A percentile compares a stretch with the other conserved stretches of the same genome.
Evolutionary conservation across 305 asterid genomes (phyloP).

Genomic region (Fraxinus ornus): DNA sequence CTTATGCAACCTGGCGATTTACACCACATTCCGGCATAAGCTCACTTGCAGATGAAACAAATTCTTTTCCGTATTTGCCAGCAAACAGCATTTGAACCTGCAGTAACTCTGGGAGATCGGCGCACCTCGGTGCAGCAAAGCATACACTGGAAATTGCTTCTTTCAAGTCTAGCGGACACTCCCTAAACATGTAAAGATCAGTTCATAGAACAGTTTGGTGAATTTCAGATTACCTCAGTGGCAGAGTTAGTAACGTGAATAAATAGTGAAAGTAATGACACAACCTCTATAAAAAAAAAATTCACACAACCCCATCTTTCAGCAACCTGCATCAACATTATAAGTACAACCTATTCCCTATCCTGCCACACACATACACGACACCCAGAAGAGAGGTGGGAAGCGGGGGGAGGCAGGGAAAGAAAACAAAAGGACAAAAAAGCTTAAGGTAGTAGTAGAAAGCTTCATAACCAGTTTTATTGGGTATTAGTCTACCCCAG

Average conservation of each 20-base stretch:
- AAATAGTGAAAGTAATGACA: background rate
- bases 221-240: background rate
- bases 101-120: conserved; percentile 84
- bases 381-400: background rate
- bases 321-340: background rate
- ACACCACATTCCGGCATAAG: conserved; percentile 98
- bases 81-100: conserved; percentile 78
- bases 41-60: conserved; percentile 87
- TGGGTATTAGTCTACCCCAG: background rate
- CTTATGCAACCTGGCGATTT: conserved; percentile 75
- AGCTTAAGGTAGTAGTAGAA: background rate
- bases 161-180: conserved; percentile 94
- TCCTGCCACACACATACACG: background rate
- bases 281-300: background rate
- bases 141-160: conserved; percentile 96
- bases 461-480: background rate
- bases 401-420: background rate
- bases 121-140: conserved; percentile 99
- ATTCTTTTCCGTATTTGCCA: conserved; percentile 91
- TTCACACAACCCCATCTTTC: background rate
- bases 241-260: background rate
- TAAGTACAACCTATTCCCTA: background rate
- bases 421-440: background rate
- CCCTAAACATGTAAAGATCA: conserved; percentile 53
- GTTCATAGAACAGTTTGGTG: conserved; percentile 4